Base-by-base conservation (phyloP, 345 rosid species). In the Aquilaria yunnanensis region DNA sequence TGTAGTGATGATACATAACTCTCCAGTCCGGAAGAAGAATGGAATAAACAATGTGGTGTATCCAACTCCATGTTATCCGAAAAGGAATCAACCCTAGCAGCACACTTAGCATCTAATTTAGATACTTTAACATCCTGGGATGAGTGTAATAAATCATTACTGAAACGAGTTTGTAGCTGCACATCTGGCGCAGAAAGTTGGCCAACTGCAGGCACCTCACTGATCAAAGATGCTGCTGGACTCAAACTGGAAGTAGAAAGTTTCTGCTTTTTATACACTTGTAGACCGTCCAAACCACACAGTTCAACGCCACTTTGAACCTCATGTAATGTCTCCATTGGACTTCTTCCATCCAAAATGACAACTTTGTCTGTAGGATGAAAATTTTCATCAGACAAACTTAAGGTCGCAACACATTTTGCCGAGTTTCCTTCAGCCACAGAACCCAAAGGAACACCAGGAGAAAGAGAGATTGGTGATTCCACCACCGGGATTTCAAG, bases 351-450 rank as follows among this genome's bases (percentile, higher is more conserved):
- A 14, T 49, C 50, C 31, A 68, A 68, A 72, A 41, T 59, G 59
- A 56, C 47, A 49, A n/a, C 63, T 62, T 52, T 64, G 63, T n/a
- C 70, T 6, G 53, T 57, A 68, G 71, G 70, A 63, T 49, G 64
- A 71, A 60, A 47, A 70, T 70, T 66, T 59, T 68, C 60, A 30
- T 59, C 68, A 74, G 79, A 68, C 61, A 80, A 72, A 60, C 64
- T 74, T 74, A 78, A 67, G 64, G 74, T 69, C 14, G 76, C 59
- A 62, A 80, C 67, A 70, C 66, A 75, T 58, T 60, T 68, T 32
- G 67, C 69, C 45, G 78, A 34, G 66, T 32, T 70, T 64, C 63
- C 63, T 48, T 51, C 31, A 75, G 67, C 71, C 56, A 52, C 66
- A 71, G 76, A 68, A 67, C 69, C 80, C 60, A n/a, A 12, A 61